phyloP scores from a whole-genome alignment of 441 rosid species.

The Syzygium syzygioides region DNA sequence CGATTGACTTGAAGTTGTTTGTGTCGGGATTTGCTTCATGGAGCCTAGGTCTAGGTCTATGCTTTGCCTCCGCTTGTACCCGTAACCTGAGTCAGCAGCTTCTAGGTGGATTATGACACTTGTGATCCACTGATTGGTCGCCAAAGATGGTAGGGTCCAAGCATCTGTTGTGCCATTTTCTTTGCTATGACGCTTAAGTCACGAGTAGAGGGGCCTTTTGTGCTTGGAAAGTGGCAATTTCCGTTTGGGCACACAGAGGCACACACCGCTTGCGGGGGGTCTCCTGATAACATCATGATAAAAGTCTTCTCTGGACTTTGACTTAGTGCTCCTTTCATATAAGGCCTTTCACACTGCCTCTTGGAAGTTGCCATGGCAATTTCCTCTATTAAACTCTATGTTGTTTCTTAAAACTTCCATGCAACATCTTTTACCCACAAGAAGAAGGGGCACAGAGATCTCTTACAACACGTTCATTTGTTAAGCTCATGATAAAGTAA shows the following conservation, averaged over 20 bases:
- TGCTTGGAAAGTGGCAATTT: neutral
- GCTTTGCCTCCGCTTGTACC: neutral
- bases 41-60: neutral
- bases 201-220: neutral
- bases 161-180: neutral
- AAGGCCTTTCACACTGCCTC: neutral
- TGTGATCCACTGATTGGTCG: neutral
- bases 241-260: neutral
- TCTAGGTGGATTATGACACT: neutral
- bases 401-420: neutral
- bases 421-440: neutral
- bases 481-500: neutral
- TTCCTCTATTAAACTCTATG: neutral
- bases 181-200: neutral
- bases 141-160: neutral
- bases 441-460: neutral
- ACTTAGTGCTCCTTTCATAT: neutral
- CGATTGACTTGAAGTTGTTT: neutral
- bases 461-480: neutral
- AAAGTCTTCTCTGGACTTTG: neutral
- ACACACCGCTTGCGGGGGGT: neutral
- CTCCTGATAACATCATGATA: neutral
- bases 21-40: neutral
- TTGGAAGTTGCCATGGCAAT: neutral
- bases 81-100: neutral